These are phyloP conservation scores for Verticillium zaregamsianum DNA, from an alignment of 2,329 filamentous ascomycete species.

Conservation along the genomic window DNA sequence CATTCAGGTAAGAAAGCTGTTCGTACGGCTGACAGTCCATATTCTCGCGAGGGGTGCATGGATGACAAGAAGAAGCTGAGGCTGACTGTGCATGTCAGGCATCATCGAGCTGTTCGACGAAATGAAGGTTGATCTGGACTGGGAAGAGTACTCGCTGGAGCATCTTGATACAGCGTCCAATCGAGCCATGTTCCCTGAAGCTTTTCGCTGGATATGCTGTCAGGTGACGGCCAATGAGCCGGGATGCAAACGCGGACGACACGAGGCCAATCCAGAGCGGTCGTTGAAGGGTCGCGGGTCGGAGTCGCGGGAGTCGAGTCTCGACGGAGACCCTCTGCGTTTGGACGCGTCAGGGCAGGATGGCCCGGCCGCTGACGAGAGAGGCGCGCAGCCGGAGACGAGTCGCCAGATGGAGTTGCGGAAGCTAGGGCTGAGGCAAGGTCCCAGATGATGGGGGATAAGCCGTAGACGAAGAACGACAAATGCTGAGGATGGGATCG, in stretches of 20 bases:
- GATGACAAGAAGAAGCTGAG: background rate
- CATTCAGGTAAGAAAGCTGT: slow-evolving; percentile 8
- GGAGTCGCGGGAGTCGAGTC: slow-evolving; percentile 7
- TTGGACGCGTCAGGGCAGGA: background rate
- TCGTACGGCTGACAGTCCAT: background rate
- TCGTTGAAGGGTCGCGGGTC: slow-evolving; percentile 11
- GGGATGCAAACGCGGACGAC: slow-evolving; percentile 9
- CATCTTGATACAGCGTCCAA: slow-evolving; percentile 11
- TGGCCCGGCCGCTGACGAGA: background rate
- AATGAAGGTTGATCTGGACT: slow-evolving; percentile 5
- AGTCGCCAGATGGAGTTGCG: background rate
- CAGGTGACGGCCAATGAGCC: slow-evolving; percentile 2
- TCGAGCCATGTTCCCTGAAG: slow-evolving; percentile 9
- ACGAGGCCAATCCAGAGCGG: slow-evolving; percentile 13
- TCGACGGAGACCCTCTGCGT: background rate
- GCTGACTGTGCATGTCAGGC: slow-evolving; percentile 5
- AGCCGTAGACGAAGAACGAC: background rate
- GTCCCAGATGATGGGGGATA: background rate
- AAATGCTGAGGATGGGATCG: background rate
- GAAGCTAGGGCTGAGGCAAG: background rate
- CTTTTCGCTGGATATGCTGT: slow-evolving; percentile 14
- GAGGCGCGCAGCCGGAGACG: background rate
- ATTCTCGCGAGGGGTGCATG: background rate
- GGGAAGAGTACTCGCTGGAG: slow-evolving; percentile 5
- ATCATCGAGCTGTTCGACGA: slow-evolving; percentile 12